phyloP scores from a whole-genome alignment of 257 asterid genomes.

The Orobanche coerulescens region DNA sequence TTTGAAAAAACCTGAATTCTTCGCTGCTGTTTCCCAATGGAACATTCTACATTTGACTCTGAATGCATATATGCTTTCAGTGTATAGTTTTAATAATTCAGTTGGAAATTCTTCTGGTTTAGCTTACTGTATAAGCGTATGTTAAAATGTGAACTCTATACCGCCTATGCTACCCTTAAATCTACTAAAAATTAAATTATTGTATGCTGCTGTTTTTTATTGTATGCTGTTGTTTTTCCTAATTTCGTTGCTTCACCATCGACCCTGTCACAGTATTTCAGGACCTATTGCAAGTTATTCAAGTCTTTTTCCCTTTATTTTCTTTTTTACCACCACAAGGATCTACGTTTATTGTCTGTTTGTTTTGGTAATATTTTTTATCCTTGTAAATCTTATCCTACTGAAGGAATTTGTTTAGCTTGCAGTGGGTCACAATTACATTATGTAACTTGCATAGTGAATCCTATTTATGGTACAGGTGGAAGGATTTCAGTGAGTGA shows the following conservation, averaged over 20 bases:
- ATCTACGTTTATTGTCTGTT: not conserved
- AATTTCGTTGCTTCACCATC: no score
- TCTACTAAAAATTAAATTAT: not conserved
- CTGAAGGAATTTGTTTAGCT: constrained; percentile 11
- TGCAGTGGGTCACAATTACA: not conserved
- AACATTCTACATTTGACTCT: no score
- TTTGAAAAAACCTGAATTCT: no score
- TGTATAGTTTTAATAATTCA: no score
- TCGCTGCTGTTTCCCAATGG: no score
- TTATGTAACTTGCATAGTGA: constrained; percentile 17
- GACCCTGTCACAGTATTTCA: not conserved
- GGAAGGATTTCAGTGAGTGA: constrained; percentile 79
- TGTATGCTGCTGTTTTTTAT: not conserved
- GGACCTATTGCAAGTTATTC: constrained; percentile 1
- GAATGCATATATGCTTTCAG: no score
- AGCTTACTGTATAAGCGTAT: not conserved
- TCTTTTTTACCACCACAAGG: not conserved
- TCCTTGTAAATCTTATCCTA: not conserved
- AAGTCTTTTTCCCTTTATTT: not conserved
- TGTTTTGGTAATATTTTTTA: not conserved
- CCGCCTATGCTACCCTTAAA: not conserved
- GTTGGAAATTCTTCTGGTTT: not conserved
- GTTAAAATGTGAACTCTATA: not conserved
- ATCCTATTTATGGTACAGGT: constrained; percentile 41
- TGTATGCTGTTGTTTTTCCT: not conserved